Percentiles rank a stretch among this genome's conserved stretches.
Conservation (phyloP, 306 rosid species). For the Vigna trinervia region DNA sequence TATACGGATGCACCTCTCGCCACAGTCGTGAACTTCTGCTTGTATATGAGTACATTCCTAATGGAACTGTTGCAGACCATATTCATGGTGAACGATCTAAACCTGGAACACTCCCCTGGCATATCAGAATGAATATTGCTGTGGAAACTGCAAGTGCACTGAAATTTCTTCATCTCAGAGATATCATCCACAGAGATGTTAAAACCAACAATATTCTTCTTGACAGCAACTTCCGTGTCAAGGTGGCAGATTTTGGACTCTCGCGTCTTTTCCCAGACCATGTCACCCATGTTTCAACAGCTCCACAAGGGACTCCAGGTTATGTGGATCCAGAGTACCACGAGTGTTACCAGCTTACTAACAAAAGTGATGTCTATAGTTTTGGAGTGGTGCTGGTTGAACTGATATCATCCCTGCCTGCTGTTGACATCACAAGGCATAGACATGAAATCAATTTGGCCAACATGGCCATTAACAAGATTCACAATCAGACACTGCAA, state of each 20-base stretch:
- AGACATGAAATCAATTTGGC: constrained; percentile 81
- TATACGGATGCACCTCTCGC: constrained; percentile 89
- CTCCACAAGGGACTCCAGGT: constrained; percentile 96
- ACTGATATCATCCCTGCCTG: constrained; percentile 81
- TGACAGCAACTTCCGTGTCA: constrained; percentile 64
- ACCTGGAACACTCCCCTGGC: constrained; percentile 62
- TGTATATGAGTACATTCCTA: constrained; percentile 79
- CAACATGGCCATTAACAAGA: constrained; percentile 81
- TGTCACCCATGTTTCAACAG: constrained; percentile 81
- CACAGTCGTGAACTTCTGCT: constrained; percentile 84
- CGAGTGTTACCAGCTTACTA: constrained; percentile 74
- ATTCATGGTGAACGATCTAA: constrained; percentile 68
- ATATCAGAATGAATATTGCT: constrained; percentile 71
- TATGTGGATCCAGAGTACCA: constrained; percentile 93
- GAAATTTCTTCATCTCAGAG: constrained; percentile 77
- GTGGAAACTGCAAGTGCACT: constrained; percentile 80
- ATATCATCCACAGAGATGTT: constrained; percentile 80
- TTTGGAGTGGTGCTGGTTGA: constrained; percentile 87
- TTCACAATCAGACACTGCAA: constrained; percentile 60
- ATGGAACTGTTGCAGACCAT: constrained; percentile 89
- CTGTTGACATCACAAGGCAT: constrained; percentile 88
- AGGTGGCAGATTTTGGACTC: constrained; percentile 91
- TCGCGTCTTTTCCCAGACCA: constrained; percentile 78
- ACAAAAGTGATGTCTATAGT: constrained; percentile 86
- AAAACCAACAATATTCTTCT: constrained; percentile 86